Base-by-base conservation (phyloP, 2,329 filamentous ascomycete genomes). In the Ophiostoma pallidulum region DNA sequence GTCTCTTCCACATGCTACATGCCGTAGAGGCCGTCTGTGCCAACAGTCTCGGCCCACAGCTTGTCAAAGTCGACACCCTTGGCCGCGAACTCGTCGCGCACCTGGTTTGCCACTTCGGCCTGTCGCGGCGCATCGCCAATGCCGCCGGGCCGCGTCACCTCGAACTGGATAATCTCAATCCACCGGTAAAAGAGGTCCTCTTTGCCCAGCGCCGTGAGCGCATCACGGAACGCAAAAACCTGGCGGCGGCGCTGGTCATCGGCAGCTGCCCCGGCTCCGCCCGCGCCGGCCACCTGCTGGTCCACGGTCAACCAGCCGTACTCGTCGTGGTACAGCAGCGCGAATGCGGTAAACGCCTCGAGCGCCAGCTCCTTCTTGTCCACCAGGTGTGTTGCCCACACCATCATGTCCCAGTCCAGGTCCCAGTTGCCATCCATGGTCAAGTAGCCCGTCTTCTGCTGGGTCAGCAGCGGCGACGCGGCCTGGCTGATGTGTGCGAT, bases 141-240 rank as follows among this genome's bases (percentile, higher is more conserved):
- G 0, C 86, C 86, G 16, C 83, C 86, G 0, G 88, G 85, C 55
- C 77, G 76, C 31, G 80, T 83, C 36, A 86, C 83, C 66, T 95
- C 89, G 59, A 80, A 94, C 66, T 96, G 89, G 42, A 96, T 81
- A 60, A 94, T 76, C 68, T 96, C 90, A 41, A 95, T 86, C 88
- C 89, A 95, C 47, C 84, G 79, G 68, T 86, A 95, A 68, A 96
- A 96, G 45, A 96, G 64, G 54, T 84, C 80, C 63, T 95, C 90
- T 66, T 95, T 94, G 37, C 84, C 88, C 64, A 92, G 72, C 3
- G 74, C 74, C 1, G 77, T 74, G 56, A 96, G 72, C 18, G 80
- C 80, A 37, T 92, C 84, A 57, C 86, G 82, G 62, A 96, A 94
- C 3, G 76, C 74, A 53, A 92, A 77, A 8, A 96, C 82, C 65